Percentiles rank a stretch among this genome's conserved stretches.
Conservation (phyloP, 805 yeast species). For the Candida taoyuanica region DNA sequence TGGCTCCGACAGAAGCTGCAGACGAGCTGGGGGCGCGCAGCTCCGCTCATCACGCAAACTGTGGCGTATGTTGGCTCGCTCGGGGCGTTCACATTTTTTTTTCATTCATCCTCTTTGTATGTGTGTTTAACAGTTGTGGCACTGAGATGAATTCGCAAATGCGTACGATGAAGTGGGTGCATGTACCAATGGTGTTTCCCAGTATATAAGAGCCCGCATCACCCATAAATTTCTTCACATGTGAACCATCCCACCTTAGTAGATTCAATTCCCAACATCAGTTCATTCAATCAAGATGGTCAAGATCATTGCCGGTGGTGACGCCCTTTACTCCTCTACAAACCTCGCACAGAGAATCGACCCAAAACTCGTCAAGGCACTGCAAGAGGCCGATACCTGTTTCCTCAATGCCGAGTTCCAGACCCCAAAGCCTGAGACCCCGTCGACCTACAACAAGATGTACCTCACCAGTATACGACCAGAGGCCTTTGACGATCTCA, state of each 20-base stretch:
- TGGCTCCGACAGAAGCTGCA: too few species aligned
- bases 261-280: background rate
- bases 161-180: too few species aligned
- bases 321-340: constrained; percentile 26
- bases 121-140: too few species aligned
- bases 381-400: constrained; percentile 24
- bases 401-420: constrained; percentile 29
- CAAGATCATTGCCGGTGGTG: constrained; percentile 27
- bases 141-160: too few species aligned
- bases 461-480: constrained; percentile 27
- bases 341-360: constrained; percentile 26
- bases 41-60: background rate
- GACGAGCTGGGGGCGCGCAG: too few species aligned
- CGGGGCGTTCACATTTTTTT: too few species aligned
- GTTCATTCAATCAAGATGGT: constrained; percentile 6
- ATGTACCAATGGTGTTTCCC: too few species aligned
- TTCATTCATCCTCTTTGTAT: too few species aligned
- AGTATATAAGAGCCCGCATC: too few species aligned
- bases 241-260: too few species aligned
- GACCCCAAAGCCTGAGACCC: constrained; percentile 25
- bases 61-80: background rate
- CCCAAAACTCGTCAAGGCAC: constrained; percentile 21
- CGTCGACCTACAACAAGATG: constrained; percentile 26
- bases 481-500: constrained; percentile 24
- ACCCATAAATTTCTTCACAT: too few species aligned